Percentiles rank a stretch among this genome's conserved stretches.
Conservation (phyloP, 1,284 basidiomycete species). For the Takashimella tepidaria region DNA sequence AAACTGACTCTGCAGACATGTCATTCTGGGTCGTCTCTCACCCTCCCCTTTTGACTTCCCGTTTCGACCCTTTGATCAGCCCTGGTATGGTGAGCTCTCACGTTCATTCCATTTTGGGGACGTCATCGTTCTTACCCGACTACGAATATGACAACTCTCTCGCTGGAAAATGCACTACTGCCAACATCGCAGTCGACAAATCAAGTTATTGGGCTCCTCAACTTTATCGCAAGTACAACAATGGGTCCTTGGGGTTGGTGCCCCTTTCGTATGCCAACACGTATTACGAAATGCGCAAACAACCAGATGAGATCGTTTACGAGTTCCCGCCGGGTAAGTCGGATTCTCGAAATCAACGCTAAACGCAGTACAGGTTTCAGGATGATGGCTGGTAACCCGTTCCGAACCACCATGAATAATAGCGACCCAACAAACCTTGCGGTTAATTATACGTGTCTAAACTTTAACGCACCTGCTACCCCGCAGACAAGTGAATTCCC, state of each 20-base stretch:
- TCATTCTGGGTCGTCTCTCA: neutral
- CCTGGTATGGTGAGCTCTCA: constrained; percentile 39
- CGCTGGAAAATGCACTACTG: constrained; percentile 18
- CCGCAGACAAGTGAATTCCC: constrained; percentile 18
- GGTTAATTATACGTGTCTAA: constrained; percentile 20
- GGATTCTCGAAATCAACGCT: too few relatives aligned
- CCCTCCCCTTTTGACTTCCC: constrained; percentile 30
- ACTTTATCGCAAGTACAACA: constrained; percentile 16
- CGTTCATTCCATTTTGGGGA: constrained; percentile 46
- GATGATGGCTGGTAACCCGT: constrained; percentile 25
- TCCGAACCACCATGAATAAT: constrained; percentile 12
- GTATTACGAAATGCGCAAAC: constrained; percentile 9
- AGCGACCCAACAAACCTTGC: constrained; percentile 15
- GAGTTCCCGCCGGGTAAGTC: constrained; percentile 25
- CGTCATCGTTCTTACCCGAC: constrained; percentile 22
- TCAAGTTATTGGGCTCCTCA: constrained; percentile 28
- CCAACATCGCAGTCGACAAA: constrained; percentile 18
- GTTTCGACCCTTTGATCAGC: constrained; percentile 48
- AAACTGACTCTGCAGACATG: neutral
- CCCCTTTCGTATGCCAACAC: constrained; percentile 18
- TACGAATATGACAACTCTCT: constrained; percentile 11
- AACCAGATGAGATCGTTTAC: constrained; percentile 13
- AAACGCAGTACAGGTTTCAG: too few relatives aligned
- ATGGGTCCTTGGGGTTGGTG: constrained; percentile 15
- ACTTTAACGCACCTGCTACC: constrained; percentile 4